Conservation (phyloP, 2,329 filamentous ascomycete genomes). For the Cercospora zeae-maydis region DNA sequence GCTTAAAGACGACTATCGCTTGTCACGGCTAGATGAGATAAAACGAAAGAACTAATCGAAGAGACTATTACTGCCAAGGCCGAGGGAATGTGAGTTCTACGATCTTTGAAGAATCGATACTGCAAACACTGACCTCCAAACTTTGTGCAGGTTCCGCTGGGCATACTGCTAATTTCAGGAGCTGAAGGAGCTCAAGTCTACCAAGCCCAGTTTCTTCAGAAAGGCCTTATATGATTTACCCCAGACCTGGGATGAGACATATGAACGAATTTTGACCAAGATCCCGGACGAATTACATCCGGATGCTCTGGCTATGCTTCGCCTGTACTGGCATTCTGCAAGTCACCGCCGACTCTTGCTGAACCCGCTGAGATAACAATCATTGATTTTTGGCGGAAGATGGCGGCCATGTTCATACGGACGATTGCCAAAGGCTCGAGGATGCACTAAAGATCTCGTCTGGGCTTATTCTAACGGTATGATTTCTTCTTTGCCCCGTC, state of each 20-base stretch:
- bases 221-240: constrained; percentile 23
- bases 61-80: constrained; percentile 22
- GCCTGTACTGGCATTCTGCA: constrained; percentile 25
- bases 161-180: constrained; percentile 29
- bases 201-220: constrained; percentile 19
- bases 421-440: constrained; percentile 6
- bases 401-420: constrained; percentile 8
- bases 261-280: constrained; percentile 25
- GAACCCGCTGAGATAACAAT: constrained; percentile 26
- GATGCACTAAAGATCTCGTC: constrained; percentile 19
- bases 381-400: constrained; percentile 16
- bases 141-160: constrained; percentile 30
- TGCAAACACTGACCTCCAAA: neutral
- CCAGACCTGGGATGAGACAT: constrained; percentile 28
- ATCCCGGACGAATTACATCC: constrained; percentile 16
- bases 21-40: constrained; percentile 14
- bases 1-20: constrained; percentile 8
- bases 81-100: constrained; percentile 28
- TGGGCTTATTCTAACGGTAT: constrained; percentile 7
- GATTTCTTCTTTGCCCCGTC: too few relatives aligned
- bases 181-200: constrained; percentile 24
- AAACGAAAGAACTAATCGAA: constrained; percentile 21
- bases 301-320: constrained; percentile 21
- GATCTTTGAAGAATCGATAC: too few relatives aligned
- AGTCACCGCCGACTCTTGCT: constrained; percentile 18